These are phyloP conservation scores for Protostelium mycophagum DNA, from an alignment of 78 protist genomes.

Conservation along the genomic window DNA sequence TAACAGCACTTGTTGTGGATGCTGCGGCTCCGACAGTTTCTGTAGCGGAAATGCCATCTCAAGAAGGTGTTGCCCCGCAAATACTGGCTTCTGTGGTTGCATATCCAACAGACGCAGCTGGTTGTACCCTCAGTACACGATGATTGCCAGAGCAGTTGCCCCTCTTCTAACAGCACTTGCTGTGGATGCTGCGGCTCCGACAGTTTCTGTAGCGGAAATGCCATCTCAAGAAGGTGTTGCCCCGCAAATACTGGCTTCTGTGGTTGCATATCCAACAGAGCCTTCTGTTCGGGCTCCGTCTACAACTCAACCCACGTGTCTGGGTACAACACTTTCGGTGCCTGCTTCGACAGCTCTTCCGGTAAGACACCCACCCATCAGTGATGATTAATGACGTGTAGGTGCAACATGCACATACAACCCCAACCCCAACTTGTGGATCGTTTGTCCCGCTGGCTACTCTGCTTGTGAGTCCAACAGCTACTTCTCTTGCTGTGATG, in stretches of 20 bases:
- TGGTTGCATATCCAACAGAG: not conserved
- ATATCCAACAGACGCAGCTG: too few species aligned
- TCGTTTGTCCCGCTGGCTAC: not conserved
- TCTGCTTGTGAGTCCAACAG: not conserved
- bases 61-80: not conserved
- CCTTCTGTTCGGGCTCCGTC: not conserved
- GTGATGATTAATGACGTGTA: too few species aligned
- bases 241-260: not conserved
- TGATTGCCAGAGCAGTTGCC: too few species aligned
- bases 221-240: too few species aligned
- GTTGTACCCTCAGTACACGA: too few species aligned
- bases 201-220: too few species aligned
- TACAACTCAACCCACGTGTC: not conserved
- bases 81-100: not conserved
- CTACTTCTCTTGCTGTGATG: not conserved
- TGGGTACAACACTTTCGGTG: not conserved
- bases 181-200: too few species aligned
- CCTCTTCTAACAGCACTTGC: too few species aligned
- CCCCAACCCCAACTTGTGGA: not conserved
- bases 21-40: too few species aligned
- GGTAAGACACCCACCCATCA: too few species aligned
- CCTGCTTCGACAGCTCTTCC: not conserved
- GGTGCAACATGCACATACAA: not conserved
- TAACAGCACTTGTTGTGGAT: too few species aligned
- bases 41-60: too few species aligned